Conservation (phyloP, 2,329 filamentous ascomycete genomes). For the Botrytis galanthina region DNA sequence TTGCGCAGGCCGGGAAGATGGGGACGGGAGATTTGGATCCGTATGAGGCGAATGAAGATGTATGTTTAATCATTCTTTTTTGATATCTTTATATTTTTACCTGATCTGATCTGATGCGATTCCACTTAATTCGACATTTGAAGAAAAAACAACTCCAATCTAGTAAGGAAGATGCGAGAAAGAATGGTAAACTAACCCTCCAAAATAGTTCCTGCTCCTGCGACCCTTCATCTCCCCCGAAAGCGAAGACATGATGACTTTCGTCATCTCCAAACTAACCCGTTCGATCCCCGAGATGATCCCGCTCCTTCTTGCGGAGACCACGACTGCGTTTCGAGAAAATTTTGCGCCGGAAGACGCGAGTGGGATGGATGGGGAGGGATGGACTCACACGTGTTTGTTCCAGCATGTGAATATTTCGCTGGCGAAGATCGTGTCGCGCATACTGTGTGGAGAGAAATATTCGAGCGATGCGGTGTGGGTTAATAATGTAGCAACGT, state of each 20-base stretch:
- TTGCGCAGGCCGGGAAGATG: conserved; percentile 13
- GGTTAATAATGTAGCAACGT: conserved; percentile 4
- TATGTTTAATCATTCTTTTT: background rate
- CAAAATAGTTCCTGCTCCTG: background rate
- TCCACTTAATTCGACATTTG: background rate
- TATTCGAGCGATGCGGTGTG: background rate
- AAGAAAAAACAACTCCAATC: background rate
- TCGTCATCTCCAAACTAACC: background rate
- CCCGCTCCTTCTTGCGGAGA: conserved; percentile 6
- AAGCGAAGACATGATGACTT: conserved; percentile 13
- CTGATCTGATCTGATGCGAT: background rate
- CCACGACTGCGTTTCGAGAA: background rate
- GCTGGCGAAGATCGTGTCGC: background rate
- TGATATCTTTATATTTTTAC: background rate
- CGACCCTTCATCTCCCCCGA: background rate
- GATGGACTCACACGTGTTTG: conserved; percentile 7
- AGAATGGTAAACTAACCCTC: background rate
- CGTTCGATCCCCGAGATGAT: background rate
- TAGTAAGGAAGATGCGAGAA: too few species aligned
- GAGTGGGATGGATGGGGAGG: background rate
- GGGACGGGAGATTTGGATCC: conserved; percentile 6
- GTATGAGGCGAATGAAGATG: conserved; percentile 17
- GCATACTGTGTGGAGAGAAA: conserved; percentile 1
- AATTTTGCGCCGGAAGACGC: background rate
- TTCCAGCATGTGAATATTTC: background rate